These are phyloP conservation scores for Stephania japonica DNA, from an alignment of 164 flowering plant species.

Conservation along the genomic window DNA sequence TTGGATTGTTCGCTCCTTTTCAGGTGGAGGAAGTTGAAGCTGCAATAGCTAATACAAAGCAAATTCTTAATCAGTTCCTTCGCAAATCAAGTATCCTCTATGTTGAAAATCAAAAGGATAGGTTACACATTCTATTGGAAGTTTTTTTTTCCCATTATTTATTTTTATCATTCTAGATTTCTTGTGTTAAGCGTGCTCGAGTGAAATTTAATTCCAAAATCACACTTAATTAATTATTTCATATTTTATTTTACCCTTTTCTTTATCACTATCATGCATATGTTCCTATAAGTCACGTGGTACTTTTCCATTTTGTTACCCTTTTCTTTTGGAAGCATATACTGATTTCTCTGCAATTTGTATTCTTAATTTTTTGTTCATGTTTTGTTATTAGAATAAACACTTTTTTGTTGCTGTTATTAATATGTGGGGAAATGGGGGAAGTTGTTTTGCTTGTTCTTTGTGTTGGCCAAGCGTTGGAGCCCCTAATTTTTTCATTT, in stretches of 20 bases:
- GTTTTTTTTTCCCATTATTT: neutral
- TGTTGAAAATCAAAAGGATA: neutral
- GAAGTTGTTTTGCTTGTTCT: neutral
- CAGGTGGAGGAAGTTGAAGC: slow-evolving; percentile 92
- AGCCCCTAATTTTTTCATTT: neutral
- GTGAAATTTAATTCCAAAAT: neutral
- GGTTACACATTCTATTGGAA: neutral
- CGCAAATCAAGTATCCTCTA: slow-evolving; percentile 90
- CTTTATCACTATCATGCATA: neutral
- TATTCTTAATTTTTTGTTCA: neutral
- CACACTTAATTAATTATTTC: neutral
- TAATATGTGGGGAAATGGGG: too few species aligned
- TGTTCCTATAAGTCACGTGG: neutral
- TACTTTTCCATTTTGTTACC: neutral
- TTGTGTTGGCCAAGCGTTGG: neutral
- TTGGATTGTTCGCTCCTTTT: slow-evolving; percentile 5
- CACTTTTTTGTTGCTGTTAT: too few species aligned
- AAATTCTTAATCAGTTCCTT: slow-evolving; percentile 80
- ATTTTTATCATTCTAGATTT: neutral
- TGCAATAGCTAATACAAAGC: slow-evolving; percentile 81
- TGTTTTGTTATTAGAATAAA: neutral
- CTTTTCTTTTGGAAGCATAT: neutral
- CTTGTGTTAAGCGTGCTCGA: neutral
- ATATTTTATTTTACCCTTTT: neutral
- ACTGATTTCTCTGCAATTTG: neutral